Evolutionary conservation across 2,329 filamentous ascomycete species (phyloP), one percentile per base, ranked within the genome.

Genomic region (Colletotrichum agaves): DNA sequence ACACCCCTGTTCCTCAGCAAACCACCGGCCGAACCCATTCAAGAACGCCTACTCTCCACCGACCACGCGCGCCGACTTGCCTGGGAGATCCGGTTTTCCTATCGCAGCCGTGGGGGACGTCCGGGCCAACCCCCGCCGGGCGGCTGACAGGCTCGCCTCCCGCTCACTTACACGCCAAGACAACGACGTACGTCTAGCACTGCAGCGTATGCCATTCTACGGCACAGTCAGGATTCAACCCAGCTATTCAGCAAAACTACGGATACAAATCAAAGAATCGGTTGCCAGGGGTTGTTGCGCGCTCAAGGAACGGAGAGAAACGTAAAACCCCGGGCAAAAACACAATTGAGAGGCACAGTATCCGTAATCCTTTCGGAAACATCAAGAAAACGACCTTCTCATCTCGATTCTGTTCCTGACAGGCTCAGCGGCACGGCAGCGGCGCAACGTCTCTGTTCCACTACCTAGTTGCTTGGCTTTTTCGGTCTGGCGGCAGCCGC

Each of bases 401-500:
- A 63, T 63, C 50, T 67, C 50, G 63, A 43, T 50, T 67, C 50
- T 31, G 2, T 49, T 52, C 8, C 52, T 62, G 39, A n/a, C 56
- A 47, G 23, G 27, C 56, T 2, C 46, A 23, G 17, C 46, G 31
- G 46, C 33, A 55, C 12, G n/a, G 17, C 39, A 65, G 12, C 33
- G 31, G 56, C 57, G 35, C 23, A 41, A 46, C 43, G 39, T 3
- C 37, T 47, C 27, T 49, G 10, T 4, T 44, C n/a, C 37, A n/a
- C n/a, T 27, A 15, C 33, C 46, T 19, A 19, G 35, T 33, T 61
- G 44, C 60, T 67, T 67, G 64, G 64, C 60, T 23, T 39, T 46
- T n/a, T 63, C 60, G 64, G 64, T 35, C 44, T 47, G 59, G 64
- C 64, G 64, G 64, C 64, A 67, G 52, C 43, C 52, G 60, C 60